Conservation (phyloP, 441 rosid genomes). For the Adansonia gregorii region DNA sequence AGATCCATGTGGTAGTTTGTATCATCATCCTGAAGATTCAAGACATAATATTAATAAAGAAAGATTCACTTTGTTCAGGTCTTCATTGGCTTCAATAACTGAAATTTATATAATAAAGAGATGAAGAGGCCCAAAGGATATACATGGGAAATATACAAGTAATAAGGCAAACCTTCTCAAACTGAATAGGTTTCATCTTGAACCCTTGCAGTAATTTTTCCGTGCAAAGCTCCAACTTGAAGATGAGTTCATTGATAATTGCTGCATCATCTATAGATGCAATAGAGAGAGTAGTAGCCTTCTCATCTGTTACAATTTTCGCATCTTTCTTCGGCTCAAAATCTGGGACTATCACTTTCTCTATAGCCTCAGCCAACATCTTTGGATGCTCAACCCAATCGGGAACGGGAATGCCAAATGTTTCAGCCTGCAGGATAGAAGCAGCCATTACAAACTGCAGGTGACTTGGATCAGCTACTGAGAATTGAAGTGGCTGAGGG, state of each 20-base stretch:
- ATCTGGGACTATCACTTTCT: conserved; percentile 78
- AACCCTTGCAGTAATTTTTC: conserved; percentile 58
- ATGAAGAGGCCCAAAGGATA: not conserved
- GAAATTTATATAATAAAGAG: not conserved
- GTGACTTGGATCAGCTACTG: conserved; percentile 65
- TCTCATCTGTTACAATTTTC: conserved; percentile 92
- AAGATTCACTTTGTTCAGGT: not conserved
- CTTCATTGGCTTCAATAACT: conserved; percentile 3
- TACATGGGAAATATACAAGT: conserved; percentile 3
- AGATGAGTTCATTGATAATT: conserved; percentile 61
- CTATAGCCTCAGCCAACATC: conserved; percentile 68
- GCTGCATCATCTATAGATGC: conserved; percentile 84
- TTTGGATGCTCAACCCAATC: conserved; percentile 71
- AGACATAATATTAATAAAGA: not conserved
- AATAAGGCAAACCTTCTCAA: conserved; percentile 74
- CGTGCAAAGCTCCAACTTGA: conserved; percentile 61
- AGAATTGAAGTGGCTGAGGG: conserved; percentile 81
- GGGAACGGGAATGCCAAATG: conserved; percentile 82
- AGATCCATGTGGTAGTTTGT: conserved; percentile 96
- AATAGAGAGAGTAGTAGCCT: conserved; percentile 69
- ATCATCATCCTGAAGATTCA: conserved; percentile 74
- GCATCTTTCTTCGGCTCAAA: conserved; percentile 81
- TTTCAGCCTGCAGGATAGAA: conserved; percentile 83
- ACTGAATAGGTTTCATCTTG: conserved; percentile 91
- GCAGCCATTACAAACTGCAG: conserved; percentile 78